Conservation (phyloP, 495 filamentous ascomycete species). For the Eremomyces bilateralis region DNA sequence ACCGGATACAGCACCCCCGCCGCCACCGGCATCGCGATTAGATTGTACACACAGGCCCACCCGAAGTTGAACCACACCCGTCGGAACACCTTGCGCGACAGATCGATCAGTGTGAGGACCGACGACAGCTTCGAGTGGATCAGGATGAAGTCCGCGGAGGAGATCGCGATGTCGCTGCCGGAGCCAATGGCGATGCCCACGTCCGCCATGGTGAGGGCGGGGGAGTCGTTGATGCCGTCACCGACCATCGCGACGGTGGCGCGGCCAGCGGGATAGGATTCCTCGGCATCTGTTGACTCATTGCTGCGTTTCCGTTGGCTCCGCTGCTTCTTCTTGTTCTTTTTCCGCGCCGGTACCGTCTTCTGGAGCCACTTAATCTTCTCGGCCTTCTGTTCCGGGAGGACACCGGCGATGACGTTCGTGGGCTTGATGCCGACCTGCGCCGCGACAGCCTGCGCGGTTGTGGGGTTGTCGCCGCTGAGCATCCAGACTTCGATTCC, state of each 20-base stretch:
- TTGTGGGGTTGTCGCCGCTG: conserved; percentile 61
- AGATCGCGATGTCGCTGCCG: conserved; percentile 69
- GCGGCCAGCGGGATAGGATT: too few species aligned
- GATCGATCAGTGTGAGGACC: conserved; percentile 50
- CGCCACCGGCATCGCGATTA: conserved; percentile 56
- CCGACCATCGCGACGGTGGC: conserved; percentile 42
- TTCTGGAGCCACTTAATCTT: conserved; percentile 64
- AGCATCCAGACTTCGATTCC: conserved; percentile 74
- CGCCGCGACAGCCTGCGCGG: conserved; percentile 44
- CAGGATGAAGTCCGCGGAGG: conserved; percentile 66
- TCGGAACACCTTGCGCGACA: conserved; percentile 49
- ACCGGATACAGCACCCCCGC: conserved; percentile 70
- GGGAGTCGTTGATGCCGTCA: conserved; percentile 81
- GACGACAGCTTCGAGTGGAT: conserved; percentile 47
- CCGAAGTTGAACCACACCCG: conserved; percentile 73
- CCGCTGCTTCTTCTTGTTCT: background rate
- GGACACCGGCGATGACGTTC: conserved; percentile 71
- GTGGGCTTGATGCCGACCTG: conserved; percentile 49
- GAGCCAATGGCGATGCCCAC: conserved; percentile 70
- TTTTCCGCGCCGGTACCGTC: conserved; percentile 11
- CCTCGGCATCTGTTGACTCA: background rate
- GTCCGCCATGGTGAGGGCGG: conserved; percentile 67
- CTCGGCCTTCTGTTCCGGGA: conserved; percentile 68
- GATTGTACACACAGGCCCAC: conserved; percentile 75
- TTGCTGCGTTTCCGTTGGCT: background rate